Evolutionary conservation across 768 basidiomycete species (phyloP).

Genomic region (Boletus reticuloceps): DNA sequence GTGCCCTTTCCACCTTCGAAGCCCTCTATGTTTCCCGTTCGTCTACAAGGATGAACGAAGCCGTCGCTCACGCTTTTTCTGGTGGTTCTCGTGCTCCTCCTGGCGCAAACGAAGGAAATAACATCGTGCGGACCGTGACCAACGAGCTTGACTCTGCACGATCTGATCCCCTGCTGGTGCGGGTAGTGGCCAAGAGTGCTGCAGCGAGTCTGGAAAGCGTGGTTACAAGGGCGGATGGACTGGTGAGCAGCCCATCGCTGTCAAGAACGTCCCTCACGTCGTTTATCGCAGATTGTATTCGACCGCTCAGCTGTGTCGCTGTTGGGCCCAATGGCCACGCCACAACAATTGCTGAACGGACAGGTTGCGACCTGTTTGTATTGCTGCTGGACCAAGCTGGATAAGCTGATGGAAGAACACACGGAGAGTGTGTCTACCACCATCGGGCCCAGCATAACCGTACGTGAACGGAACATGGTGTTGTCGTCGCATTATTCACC

Average conservation of each 20-base stretch:
- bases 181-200: slow-evolving; percentile 73
- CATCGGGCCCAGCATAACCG: slow-evolving; percentile 58
- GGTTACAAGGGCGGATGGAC: slow-evolving; percentile 55
- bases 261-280: neutral
- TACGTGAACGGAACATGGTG: slow-evolving; percentile 30
- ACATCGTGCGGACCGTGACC: slow-evolving; percentile 70
- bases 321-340: slow-evolving; percentile 72
- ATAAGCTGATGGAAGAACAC: slow-evolving; percentile 26
- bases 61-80: slow-evolving; percentile 71
- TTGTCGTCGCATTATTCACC: slow-evolving; percentile 1
- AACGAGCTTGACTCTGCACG: slow-evolving; percentile 67
- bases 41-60: slow-evolving; percentile 79
- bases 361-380: slow-evolving; percentile 70
- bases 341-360: slow-evolving; percentile 76
- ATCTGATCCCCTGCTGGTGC: slow-evolving; percentile 81
- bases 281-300: slow-evolving; percentile 50
- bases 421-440: slow-evolving; percentile 44
- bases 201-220: slow-evolving; percentile 68
- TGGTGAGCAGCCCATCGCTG: slow-evolving; percentile 48
- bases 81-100: slow-evolving; percentile 70
- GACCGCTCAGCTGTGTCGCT: slow-evolving; percentile 75
- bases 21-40: slow-evolving; percentile 85
- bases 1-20: slow-evolving; percentile 82
- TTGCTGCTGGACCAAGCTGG: slow-evolving; percentile 23
- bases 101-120: slow-evolving; percentile 70